Percentiles rank a stretch among this genome's conserved stretches.
phyloP scores from a whole-genome alignment of 805 yeast genomes.

The baker's yeast (Saccharomyces cerevisiae) region DNA sequence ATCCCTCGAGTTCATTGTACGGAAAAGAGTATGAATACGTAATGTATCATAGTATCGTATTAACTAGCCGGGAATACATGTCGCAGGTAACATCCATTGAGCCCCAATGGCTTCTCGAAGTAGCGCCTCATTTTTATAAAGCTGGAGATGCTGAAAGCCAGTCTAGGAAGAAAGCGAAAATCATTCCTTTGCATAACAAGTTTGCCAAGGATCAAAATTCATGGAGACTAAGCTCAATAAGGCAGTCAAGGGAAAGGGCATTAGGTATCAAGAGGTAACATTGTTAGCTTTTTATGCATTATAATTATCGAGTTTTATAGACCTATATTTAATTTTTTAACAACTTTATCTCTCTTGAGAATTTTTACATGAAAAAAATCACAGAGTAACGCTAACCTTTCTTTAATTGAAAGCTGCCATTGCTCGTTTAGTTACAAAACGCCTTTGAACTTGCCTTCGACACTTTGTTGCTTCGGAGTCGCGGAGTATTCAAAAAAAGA shows the following conservation, averaged over 20 bases:
- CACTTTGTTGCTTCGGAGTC: neutral
- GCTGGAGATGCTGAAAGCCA: conserved; percentile 47
- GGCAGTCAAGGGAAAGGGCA: conserved; percentile 26
- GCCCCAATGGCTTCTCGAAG: conserved; percentile 66
- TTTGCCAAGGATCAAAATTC: conserved; percentile 53
- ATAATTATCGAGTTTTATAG: conserved; percentile 3
- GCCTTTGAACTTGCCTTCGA: neutral
- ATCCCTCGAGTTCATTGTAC: conserved; percentile 75
- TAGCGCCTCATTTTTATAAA: conserved; percentile 68
- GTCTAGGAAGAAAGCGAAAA: conserved; percentile 50
- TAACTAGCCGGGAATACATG: conserved; percentile 88
- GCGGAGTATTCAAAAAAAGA: neutral
- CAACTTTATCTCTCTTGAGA: neutral
- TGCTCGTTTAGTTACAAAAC: neutral
- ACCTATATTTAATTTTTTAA: neutral
- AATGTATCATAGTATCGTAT: conserved; percentile 68
- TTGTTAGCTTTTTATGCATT: conserved; percentile 14
- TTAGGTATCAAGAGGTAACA: conserved; percentile 22
- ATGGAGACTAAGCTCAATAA: conserved; percentile 62
- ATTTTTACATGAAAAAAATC: neutral
- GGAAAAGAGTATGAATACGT: conserved; percentile 64
- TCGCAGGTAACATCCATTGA: conserved; percentile 78
- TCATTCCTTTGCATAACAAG: conserved; percentile 63
- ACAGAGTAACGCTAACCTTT: neutral
- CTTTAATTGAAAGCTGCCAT: neutral